These are phyloP conservation scores for Hyaloscypha finlandica DNA, from an alignment of 495 filamentous ascomycete genomes.

Conservation along the genomic window DNA sequence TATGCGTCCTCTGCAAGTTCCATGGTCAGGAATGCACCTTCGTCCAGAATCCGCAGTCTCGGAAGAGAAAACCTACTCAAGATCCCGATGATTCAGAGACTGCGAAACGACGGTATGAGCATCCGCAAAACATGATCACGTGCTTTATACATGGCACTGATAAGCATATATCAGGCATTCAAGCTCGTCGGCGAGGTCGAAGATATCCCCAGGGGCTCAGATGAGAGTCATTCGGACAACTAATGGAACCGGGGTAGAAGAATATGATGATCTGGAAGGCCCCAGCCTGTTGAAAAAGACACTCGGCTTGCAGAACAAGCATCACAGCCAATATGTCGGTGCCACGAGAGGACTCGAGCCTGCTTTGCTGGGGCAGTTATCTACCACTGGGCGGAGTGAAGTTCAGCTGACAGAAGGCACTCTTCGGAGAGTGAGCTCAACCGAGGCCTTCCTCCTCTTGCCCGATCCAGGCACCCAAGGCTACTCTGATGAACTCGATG, in stretches of 20 bases:
- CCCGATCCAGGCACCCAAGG: constrained; percentile 63
- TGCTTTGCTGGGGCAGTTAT: constrained; percentile 65
- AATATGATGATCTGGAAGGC: constrained; percentile 60
- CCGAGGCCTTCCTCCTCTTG: constrained; percentile 81
- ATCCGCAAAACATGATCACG: constrained; percentile 28
- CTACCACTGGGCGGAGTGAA: constrained; percentile 67
- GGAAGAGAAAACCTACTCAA: constrained; percentile 70
- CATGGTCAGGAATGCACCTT: constrained; percentile 63
- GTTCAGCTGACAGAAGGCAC: constrained; percentile 62
- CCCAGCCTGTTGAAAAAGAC: constrained; percentile 61
- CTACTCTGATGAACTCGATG: constrained; percentile 59
- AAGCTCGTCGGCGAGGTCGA: constrained; percentile 14
- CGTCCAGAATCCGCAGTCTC: constrained; percentile 62
- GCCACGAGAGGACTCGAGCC: constrained; percentile 74
- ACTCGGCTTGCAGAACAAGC: constrained; percentile 60
- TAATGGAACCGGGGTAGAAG: constrained; percentile 56
- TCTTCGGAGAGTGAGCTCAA: constrained; percentile 75
- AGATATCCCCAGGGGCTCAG: constrained; percentile 20
- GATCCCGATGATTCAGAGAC: constrained; percentile 54
- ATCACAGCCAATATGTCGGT: constrained; percentile 64
- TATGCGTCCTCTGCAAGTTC: constrained; percentile 64
- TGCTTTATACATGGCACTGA: constrained; percentile 17
- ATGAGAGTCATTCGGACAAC: constrained; percentile 42
- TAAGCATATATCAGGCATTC: constrained; percentile 28
- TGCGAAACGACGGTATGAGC: constrained; percentile 57